phyloP scores from a whole-genome alignment of 129 eudicot species.

The Logfia minima region DNA sequence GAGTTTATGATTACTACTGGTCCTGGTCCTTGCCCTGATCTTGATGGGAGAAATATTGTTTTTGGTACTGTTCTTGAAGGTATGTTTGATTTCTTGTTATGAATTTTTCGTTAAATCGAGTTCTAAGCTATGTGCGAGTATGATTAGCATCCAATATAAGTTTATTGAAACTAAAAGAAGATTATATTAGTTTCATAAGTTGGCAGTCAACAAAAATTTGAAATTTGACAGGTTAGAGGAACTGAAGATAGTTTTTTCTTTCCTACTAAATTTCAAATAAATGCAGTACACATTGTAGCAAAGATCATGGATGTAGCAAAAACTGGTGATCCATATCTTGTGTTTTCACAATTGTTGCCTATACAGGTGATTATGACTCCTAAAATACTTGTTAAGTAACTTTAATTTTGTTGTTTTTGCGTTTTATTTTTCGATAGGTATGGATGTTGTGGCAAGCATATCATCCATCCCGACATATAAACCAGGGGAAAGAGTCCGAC shows the following conservation, averaged over 20 bases:
- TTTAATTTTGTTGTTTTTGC: background rate
- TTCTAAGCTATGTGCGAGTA: too few species aligned
- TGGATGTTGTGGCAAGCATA: conserved; percentile 78
- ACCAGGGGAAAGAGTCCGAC: conserved; percentile 77
- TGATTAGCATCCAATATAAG: too few species aligned
- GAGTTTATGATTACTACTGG: conserved; percentile 98
- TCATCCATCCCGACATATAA: conserved; percentile 73
- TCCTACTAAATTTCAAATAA: too few species aligned
- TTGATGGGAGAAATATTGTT: conserved; percentile 75
- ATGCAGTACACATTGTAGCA: too few species aligned
- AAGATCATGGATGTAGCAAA: too few species aligned
- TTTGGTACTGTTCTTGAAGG: conserved; percentile 98
- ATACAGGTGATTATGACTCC: background rate
- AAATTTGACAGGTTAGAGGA: too few species aligned
- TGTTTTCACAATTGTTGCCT: background rate
- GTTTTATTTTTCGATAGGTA: conserved; percentile 41
- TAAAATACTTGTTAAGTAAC: background rate
- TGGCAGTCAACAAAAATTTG: too few species aligned
- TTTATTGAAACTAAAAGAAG: too few species aligned
- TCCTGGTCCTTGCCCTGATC: conserved; percentile 95
- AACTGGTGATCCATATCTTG: background rate
- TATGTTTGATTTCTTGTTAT: conserved; percentile 12
- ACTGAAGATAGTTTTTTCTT: too few species aligned
- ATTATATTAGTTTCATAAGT: too few species aligned
- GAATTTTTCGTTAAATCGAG: background rate